These are phyloP conservation scores for Euphrasia arctica DNA, from an alignment of 305 asterid species.

Conservation along the genomic window DNA sequence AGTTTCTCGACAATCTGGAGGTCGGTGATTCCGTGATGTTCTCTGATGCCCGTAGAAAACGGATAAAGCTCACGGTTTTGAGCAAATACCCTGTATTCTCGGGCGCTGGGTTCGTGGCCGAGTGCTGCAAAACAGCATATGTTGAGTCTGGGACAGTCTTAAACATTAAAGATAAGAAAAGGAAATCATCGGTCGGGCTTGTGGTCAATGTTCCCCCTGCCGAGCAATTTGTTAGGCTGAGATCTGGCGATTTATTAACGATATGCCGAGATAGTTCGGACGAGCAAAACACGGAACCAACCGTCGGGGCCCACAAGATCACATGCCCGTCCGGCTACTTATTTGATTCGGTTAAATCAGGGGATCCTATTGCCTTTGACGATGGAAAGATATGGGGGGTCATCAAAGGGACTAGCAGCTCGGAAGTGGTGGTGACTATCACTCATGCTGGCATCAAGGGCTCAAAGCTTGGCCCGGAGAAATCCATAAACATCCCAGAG, in stretches of 20 bases:
- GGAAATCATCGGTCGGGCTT: constrained; percentile 43
- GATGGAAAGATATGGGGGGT: constrained; percentile 80
- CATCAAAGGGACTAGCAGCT: constrained; percentile 55
- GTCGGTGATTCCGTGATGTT: constrained; percentile 50
- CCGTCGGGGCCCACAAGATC: constrained; percentile 39
- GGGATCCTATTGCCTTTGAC: constrained; percentile 69
- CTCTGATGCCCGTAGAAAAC: constrained; percentile 56
- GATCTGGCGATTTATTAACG: constrained; percentile 58
- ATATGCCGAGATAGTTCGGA: constrained; percentile 57
- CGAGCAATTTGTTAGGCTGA: constrained; percentile 54
- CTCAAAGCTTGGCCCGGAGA: constrained; percentile 65
- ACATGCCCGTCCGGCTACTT: constrained; percentile 67
- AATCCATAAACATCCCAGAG: constrained; percentile 68
- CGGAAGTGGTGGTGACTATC: constrained; percentile 63
- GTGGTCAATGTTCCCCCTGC: constrained; percentile 57
- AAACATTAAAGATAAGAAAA: constrained; percentile 39
- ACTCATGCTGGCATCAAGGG: constrained; percentile 68
- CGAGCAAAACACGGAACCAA: constrained; percentile 30
- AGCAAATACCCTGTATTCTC: constrained; percentile 55
- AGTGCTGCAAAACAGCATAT: constrained; percentile 55
- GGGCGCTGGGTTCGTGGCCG: constrained; percentile 65
- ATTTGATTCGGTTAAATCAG: constrained; percentile 72
- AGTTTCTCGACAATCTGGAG: constrained; percentile 50
- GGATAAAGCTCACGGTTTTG: constrained; percentile 42
- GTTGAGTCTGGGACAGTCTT: constrained; percentile 55